These are phyloP conservation scores for Trichothecium roseum DNA, from an alignment of 2,329 filamentous ascomycete genomes.

Conservation along the genomic window DNA sequence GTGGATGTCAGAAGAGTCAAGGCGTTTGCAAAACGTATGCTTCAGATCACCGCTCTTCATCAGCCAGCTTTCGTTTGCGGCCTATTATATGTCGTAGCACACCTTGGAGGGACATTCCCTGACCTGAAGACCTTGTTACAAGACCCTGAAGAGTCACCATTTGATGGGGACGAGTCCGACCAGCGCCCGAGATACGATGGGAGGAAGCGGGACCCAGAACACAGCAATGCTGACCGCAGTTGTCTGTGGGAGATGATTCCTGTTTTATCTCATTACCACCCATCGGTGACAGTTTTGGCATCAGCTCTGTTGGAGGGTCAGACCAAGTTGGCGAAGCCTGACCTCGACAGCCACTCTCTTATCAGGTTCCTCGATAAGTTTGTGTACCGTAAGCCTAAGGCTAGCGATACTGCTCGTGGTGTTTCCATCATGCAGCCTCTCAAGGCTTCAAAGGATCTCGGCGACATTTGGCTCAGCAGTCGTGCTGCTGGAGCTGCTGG, in stretches of 20 bases:
- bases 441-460: constrained; percentile 36
- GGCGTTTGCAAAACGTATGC: constrained; percentile 86
- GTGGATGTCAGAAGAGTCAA: constrained; percentile 86
- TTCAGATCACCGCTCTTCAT: constrained; percentile 80
- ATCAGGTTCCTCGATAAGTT: constrained; percentile 97
- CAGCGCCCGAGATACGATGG: constrained; percentile 58
- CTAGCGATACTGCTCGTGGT: constrained; percentile 57
- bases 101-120: constrained; percentile 70
- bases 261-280: constrained; percentile 66
- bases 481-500: constrained; percentile 28
- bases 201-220: constrained; percentile 81
- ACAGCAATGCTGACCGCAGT: constrained; percentile 85
- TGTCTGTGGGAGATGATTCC: constrained; percentile 78
- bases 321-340: constrained; percentile 74
- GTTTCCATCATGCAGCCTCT: constrained; percentile 96
- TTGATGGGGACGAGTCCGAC: constrained; percentile 52
- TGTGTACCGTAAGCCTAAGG: constrained; percentile 90
- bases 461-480: constrained; percentile 45
- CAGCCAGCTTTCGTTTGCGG: constrained; percentile 90
- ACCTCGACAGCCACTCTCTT: constrained; percentile 79
- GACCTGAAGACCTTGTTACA: constrained; percentile 69
- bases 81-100: constrained; percentile 78
- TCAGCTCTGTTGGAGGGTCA: constrained; percentile 57
- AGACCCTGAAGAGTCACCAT: constrained; percentile 60
- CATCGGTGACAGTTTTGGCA: constrained; percentile 81